Percentiles rank a stretch among this genome's conserved stretches.
Evolutionary conservation across 2,329 filamentous ascomycete species (phyloP).

Genomic region (Juglanconis oblonga): DNA sequence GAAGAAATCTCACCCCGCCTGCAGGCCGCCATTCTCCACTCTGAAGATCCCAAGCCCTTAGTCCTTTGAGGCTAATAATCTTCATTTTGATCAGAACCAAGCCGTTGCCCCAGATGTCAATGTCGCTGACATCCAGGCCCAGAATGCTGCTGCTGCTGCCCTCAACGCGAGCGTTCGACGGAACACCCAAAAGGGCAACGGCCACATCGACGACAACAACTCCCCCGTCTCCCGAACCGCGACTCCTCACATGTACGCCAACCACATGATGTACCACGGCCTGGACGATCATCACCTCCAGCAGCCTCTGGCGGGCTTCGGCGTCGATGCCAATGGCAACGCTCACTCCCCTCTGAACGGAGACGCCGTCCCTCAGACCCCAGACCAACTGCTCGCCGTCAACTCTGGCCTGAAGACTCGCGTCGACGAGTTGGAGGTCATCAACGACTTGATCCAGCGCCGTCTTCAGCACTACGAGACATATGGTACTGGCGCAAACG

Average conservation of each 20-base stretch:
- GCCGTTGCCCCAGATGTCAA: conserved; percentile 46
- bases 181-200: conserved; percentile 70
- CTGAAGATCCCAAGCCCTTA: conserved; percentile 3
- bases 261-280: conserved; percentile 76
- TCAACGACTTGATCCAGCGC: conserved; percentile 79
- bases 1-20: background rate
- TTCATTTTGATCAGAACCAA: conserved; percentile 31
- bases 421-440: conserved; percentile 91
- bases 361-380: conserved; percentile 70
- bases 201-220: conserved; percentile 70
- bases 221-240: conserved; percentile 77
- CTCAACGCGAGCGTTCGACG: conserved; percentile 51
- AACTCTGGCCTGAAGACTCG: conserved; percentile 91
- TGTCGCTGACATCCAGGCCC: conserved; percentile 56
- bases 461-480: conserved; percentile 69
- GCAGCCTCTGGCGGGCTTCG: conserved; percentile 47
- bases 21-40: background rate
- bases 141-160: conserved; percentile 48
- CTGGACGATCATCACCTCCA: conserved; percentile 72
- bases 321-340: conserved; percentile 52
- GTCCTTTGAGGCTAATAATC: conserved; percentile 15
- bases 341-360: conserved; percentile 48
- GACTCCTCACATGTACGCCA: conserved; percentile 72
- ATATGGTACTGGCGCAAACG: conserved; percentile 55
- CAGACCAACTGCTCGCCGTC: conserved; percentile 74